Evolutionary conservation across 1,139 yeast species (phyloP), one percentile per base, ranked within the genome.

Genomic region (Kurtzmaniella natalensis): DNA sequence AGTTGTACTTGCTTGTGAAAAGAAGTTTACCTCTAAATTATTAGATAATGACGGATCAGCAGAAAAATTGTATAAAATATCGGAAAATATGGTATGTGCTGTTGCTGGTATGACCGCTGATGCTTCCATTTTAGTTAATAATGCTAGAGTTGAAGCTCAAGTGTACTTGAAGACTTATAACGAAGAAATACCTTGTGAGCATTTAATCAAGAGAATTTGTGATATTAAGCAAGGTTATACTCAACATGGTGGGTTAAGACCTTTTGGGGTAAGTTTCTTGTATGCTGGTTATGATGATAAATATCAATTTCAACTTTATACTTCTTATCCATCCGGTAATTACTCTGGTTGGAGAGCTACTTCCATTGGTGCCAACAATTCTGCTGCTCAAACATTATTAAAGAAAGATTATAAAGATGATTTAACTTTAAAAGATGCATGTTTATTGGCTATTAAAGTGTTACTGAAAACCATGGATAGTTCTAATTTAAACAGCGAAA

Each of bases 61-160:
- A 27, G 99, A 92, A 62, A 92, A 92, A 62, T 75, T 94, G 63
- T 92, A 89, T 61, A 75, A 79, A 25, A 66, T 92, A 53, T 86
- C 83, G 59, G 89, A 74, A 58, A 80, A 82, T 50, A 83, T 83
- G 70, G 73, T 89, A 34, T 87, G 94, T 50, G 96, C 97, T 1
- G 99, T 94, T 23, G 98, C 99, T 1, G 99, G 99, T 33, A 82
- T 92, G 79, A 94, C 94, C 30, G 94, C 97, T 1, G 99, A 94
- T 61, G 98, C 98, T 2, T 82, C 88, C 29, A 89, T 92, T 40
- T 72, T 94, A 47, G 85, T 94, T 47, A 84, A 87, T 57, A 78
- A 79, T 48, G 95, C 96, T n/a, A 73, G 98, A 47, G 74, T 78
- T 25, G 69, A 71, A 43, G 95, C 96, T 4, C 98, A 94, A 61